These are phyloP conservation scores for Plantago rigida DNA, from an alignment of 305 asterid species.

Conservation along the genomic window DNA sequence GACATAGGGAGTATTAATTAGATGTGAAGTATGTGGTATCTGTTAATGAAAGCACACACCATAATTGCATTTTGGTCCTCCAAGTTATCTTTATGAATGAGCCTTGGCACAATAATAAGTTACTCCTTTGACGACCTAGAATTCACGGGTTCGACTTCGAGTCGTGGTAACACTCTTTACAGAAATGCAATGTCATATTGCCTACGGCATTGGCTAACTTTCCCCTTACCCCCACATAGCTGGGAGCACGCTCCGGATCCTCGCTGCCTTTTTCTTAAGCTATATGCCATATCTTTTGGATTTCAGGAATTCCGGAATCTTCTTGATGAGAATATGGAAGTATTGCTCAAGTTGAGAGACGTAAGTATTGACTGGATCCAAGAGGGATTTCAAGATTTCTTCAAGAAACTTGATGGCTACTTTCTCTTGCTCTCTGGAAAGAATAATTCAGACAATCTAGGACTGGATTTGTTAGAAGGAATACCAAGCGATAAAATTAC, in stretches of 20 bases:
- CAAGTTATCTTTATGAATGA: no score
- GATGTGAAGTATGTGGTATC: slow-evolving; percentile 17
- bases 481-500: slow-evolving; percentile 52
- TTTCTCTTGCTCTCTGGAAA: slow-evolving; percentile 70
- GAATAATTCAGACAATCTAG: slow-evolving; percentile 42
- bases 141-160: no score
- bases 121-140: no score
- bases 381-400: slow-evolving; percentile 89
- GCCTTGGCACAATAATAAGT: no score
- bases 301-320: slow-evolving; percentile 63
- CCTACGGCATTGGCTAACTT: no score
- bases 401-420: slow-evolving; percentile 52
- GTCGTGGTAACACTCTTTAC: no score
- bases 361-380: slow-evolving; percentile 61
- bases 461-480: slow-evolving; percentile 41
- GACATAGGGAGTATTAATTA: not conserved
- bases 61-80: not conserved
- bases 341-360: slow-evolving; percentile 61
- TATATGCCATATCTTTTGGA: slow-evolving; percentile 18
- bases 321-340: slow-evolving; percentile 59
- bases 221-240: no score
- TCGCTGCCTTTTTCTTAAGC: not conserved
- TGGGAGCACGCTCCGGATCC: no score
- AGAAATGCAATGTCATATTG: no score
- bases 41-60: slow-evolving; percentile 1